phyloP scores from a whole-genome alignment of 2,329 filamentous ascomycete genomes.

The Fusarium euwallaceae region DNA sequence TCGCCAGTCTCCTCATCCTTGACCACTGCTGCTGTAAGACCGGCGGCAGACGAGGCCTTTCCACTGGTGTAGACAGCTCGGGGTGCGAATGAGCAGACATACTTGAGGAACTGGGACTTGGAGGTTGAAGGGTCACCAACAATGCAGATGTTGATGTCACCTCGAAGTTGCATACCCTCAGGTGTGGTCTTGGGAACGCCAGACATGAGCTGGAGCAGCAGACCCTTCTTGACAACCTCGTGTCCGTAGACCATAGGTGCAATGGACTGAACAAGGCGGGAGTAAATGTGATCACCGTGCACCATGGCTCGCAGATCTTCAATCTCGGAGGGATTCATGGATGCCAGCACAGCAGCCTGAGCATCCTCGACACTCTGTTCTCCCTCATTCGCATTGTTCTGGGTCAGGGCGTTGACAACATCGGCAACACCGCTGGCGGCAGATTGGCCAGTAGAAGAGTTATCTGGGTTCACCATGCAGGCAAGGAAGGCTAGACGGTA shows the following conservation, averaged over 20 bases:
- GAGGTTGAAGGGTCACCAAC: conserved; percentile 97
- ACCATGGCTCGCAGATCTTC: conserved; percentile 94
- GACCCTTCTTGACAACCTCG: conserved; percentile 96
- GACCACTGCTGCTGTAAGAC: conserved; percentile 95
- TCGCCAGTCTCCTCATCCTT: conserved; percentile 99
- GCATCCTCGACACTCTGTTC: conserved; percentile 83
- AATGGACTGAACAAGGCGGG: conserved; percentile 90
- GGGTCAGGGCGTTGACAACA: conserved; percentile 84
- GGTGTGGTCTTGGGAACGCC: conserved; percentile 92
- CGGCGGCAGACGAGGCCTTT: conserved; percentile 96
- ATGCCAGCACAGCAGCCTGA: conserved; percentile 87
- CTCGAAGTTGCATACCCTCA: conserved; percentile 95
- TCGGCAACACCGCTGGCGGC: conserved; percentile 76
- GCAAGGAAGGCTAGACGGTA: conserved; percentile 97
- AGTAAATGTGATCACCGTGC: conserved; percentile 95
- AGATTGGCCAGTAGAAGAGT: conserved; percentile 81
- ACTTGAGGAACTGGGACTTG: conserved; percentile 98
- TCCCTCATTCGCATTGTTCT: conserved; percentile 71
- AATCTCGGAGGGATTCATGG: conserved; percentile 88
- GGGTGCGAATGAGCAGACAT: conserved; percentile 96
- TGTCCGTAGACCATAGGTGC: conserved; percentile 98
- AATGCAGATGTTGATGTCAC: conserved; percentile 98
- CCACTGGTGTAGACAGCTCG: conserved; percentile 97
- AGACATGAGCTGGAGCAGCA: conserved; percentile 94
- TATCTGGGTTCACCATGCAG: conserved; percentile 95